Evolutionary conservation across 2,329 filamentous ascomycete genomes (phyloP), one percentile per base, ranked within the genome.

Genomic region (Paecilomyces sp.): DNA sequence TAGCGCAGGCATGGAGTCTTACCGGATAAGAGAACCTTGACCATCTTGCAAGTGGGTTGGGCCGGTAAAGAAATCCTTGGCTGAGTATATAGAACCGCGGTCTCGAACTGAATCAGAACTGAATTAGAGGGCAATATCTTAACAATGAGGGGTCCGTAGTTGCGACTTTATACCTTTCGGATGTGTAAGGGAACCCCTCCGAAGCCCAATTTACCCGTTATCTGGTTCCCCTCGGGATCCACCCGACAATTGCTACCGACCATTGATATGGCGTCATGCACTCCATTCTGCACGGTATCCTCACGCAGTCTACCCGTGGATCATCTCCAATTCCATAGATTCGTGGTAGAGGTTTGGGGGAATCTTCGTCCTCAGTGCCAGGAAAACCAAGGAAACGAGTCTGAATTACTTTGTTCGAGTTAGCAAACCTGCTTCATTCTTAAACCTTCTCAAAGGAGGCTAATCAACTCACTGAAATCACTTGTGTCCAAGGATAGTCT

Each of bases 21-120:
- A 75, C 73, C 73, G 52, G 72, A 73, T 47, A 75, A 64, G 28
- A 75, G 68, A 65, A 77, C 75, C 61, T 74, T 78, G 52, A 70
- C 70, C 70, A 75, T 77, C 52, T 9, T 70, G 61, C 22, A 30
- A 53, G 11, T 25, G 15, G 1, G 28, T 30, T 30, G 18, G n/a
- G n/a, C 25, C 15, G 15, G 2, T n/a, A 53, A 53, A 53, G n/a
- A 18, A 18, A 47, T 47, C 41, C 41, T 47, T 47, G 41, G n/a
- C 2, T 22, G 41, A 8, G 9, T 9, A 2, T 47, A 5, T 9
- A 22, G 22, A 53, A 53, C 51, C 51, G 22, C 11, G 51, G 28
- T 28, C 51, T 25, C 13, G 24, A 30, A 3, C 24, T 53, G 28
- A 28, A 24, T 53, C 13, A 28, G 25, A 28, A 4, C 6, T 28